Conservation (phyloP, 306 rosid species). For the Rosa multiflora region DNA sequence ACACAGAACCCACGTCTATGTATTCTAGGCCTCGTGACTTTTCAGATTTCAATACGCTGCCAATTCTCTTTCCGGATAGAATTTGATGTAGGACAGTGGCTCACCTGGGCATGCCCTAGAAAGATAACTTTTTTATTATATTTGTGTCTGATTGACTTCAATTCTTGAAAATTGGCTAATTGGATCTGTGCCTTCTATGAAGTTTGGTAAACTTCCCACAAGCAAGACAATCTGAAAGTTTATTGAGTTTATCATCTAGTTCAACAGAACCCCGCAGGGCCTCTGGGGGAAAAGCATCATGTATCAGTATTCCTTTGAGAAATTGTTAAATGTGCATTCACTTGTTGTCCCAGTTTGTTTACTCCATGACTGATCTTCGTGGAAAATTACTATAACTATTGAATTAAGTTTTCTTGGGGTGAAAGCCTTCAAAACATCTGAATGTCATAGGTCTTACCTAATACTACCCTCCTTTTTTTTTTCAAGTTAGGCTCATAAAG, state of each 20-base stretch:
- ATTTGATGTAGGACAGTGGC: neutral
- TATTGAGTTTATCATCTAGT: neutral
- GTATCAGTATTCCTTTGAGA: neutral
- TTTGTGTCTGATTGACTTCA: neutral
- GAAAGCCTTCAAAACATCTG: slow-evolving; percentile 12
- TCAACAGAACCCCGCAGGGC: neutral
- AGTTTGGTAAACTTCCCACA: neutral
- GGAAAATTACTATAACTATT: neutral
- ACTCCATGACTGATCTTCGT: neutral
- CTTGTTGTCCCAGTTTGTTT: neutral
- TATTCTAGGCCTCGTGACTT: neutral
- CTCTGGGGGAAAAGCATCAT: neutral
- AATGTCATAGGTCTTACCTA: neutral
- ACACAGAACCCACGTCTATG: neutral
- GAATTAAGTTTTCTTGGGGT: slow-evolving; percentile 4
- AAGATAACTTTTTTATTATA: neutral
- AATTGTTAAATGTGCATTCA: neutral
- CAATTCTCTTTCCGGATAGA: neutral
- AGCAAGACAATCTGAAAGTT: neutral
- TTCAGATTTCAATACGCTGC: neutral
- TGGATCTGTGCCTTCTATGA: neutral
- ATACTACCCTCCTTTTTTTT: neutral
- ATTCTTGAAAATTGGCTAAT: neutral
- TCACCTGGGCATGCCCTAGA: neutral
- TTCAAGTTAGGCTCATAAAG: neutral